Evolutionary conservation across 768 basidiomycete genomes (phyloP).

Genomic region (Termitomyces bulborhizus): DNA sequence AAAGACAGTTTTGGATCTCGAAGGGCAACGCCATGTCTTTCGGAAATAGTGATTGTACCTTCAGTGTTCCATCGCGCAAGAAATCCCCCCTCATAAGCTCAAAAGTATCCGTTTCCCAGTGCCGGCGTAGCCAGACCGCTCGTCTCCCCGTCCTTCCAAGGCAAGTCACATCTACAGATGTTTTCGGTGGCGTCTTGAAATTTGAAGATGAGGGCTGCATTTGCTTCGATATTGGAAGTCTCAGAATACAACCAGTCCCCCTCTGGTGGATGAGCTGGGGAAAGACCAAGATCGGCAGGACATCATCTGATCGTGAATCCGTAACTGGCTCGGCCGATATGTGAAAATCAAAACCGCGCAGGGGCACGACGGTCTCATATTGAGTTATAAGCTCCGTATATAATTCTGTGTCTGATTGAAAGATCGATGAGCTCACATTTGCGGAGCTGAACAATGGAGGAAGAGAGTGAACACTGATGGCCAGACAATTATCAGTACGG

Average conservation of each 20-base stretch:
- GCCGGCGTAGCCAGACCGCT: slow-evolving; percentile 48
- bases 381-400: not conserved
- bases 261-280: slow-evolving; percentile 10
- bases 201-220: not conserved
- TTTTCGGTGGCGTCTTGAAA: slow-evolving; percentile 9
- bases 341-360: slow-evolving; percentile 14
- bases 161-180: slow-evolving; percentile 19
- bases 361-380: slow-evolving; percentile 4
- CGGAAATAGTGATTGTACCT: slow-evolving; percentile 36
- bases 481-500: slow-evolving; percentile 16
- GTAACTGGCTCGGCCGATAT: slow-evolving; percentile 13
- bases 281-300: slow-evolving; percentile 16
- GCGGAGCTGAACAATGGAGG: slow-evolving; percentile 11
- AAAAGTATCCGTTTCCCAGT: slow-evolving; percentile 42
- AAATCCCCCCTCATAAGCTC: slow-evolving; percentile 49
- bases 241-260: slow-evolving; percentile 15
- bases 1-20: slow-evolving; percentile 35
- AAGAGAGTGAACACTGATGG: slow-evolving; percentile 24
- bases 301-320: slow-evolving; percentile 2
- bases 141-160: slow-evolving; percentile 37
- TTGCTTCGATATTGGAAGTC: slow-evolving; percentile 13
- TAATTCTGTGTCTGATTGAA: not conserved
- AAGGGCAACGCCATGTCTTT: slow-evolving; percentile 46
- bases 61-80: slow-evolving; percentile 16
- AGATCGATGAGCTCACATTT: not conserved